A percentile compares a stretch with the other conserved stretches of the same genome.
Evolutionary conservation across 2,329 filamentous ascomycete species (phyloP).

Genomic region (Amauroascus verrucosus): DNA sequence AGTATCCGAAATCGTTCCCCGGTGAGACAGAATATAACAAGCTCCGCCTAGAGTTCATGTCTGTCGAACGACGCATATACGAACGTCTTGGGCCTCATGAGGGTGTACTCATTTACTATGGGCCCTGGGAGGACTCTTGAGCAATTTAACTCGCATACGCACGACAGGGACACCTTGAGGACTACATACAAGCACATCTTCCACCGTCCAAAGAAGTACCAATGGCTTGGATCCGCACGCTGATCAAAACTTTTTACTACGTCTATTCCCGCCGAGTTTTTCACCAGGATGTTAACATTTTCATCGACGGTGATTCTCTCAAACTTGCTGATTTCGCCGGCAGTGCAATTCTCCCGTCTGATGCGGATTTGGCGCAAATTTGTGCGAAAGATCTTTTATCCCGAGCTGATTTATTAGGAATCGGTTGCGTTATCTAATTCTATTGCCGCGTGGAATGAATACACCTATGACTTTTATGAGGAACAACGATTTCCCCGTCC

Average conservation of each 20-base stretch:
- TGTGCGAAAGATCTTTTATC: constrained; percentile 14
- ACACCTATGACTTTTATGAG: constrained; percentile 16
- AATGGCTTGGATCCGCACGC: constrained; percentile 12
- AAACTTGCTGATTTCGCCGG: constrained; percentile 15
- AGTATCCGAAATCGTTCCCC: constrained; percentile 13
- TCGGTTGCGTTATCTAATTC: constrained; percentile 17
- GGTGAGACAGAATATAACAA: constrained; percentile 12
- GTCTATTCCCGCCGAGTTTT: constrained; percentile 16
- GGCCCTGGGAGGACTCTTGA: constrained; percentile 10
- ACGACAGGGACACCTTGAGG: constrained; percentile 13
- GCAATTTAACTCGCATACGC: constrained; percentile 16
- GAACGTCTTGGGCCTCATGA: constrained; percentile 17
- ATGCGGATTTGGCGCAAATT: constrained; percentile 13
- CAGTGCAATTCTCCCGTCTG: constrained; percentile 12
- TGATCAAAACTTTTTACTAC: constrained; percentile 13
- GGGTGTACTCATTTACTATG: constrained; percentile 16
- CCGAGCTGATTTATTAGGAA: constrained; percentile 14
- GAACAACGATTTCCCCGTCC: constrained; percentile 9
- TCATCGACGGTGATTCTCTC: constrained; percentile 9
- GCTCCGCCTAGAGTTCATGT: constrained; percentile 7
- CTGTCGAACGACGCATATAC: constrained; percentile 15
- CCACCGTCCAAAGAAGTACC: constrained; percentile 13
- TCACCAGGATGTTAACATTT: constrained; percentile 17
- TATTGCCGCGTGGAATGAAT: constrained; percentile 14
- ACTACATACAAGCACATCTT: constrained; percentile 12